Evolutionary conservation across 1,139 yeast genomes (phyloP).

Genomic region (Casaregolazyma lundiana): DNA sequence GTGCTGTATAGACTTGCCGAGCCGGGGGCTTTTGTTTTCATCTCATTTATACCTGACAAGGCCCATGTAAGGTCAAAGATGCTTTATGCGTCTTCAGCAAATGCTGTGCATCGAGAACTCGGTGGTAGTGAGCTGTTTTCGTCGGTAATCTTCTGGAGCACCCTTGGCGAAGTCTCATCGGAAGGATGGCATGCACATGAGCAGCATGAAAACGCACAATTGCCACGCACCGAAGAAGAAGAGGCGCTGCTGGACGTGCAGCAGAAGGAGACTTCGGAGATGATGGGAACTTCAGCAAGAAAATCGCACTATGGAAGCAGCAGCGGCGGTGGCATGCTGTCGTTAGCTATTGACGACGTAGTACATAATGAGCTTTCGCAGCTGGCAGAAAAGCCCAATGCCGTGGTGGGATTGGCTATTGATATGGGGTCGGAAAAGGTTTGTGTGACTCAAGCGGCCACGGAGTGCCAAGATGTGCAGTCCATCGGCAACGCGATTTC

Average conservation of each 20-base stretch:
- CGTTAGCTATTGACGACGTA: slow-evolving; percentile 21
- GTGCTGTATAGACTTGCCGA: slow-evolving; percentile 45
- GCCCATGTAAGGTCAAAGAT: slow-evolving; percentile 82
- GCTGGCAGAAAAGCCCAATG: slow-evolving; percentile 10
- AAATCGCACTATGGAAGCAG: slow-evolving; percentile 24
- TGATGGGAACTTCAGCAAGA: slow-evolving; percentile 29
- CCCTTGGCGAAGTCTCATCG: slow-evolving; percentile 53
- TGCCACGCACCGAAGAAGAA: slow-evolving; percentile 62
- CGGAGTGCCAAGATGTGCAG: slow-evolving; percentile 14
- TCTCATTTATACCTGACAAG: slow-evolving; percentile 81
- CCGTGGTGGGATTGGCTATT: slow-evolving; percentile 26
- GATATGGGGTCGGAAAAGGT: slow-evolving; percentile 37
- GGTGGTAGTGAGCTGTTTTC: slow-evolving; percentile 61
- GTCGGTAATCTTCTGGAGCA: slow-evolving; percentile 54
- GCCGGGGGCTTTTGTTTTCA: slow-evolving; percentile 44
- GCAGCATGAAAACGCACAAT: slow-evolving; percentile 36
- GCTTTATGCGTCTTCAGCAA: slow-evolving; percentile 90
- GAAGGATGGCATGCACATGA: slow-evolving; percentile 44
- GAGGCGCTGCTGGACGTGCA: slow-evolving; percentile 40
- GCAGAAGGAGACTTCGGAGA: slow-evolving; percentile 31
- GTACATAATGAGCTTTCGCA: slow-evolving; percentile 21
- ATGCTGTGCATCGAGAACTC: slow-evolving; percentile 64
- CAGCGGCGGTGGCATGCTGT: slow-evolving; percentile 18
- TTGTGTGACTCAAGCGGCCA: slow-evolving; percentile 21
- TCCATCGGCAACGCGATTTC: slow-evolving; percentile 34